Base-by-base conservation (phyloP, 495 filamentous ascomycete species). In the Aspergillus conjunctus region DNA sequence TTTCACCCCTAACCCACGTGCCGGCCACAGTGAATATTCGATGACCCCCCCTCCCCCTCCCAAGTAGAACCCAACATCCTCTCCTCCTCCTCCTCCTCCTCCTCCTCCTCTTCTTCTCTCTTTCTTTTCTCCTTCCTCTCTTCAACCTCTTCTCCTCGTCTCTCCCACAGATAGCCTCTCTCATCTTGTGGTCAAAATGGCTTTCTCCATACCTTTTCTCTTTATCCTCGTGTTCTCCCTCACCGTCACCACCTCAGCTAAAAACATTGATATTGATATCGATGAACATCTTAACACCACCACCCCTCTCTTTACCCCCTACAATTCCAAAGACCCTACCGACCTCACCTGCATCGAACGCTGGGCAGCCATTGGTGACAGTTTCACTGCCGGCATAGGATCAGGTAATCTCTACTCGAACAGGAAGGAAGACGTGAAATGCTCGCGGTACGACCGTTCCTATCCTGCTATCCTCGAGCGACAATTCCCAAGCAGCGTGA, bases 321-420 rank as follows among this genome's bases (percentile, higher is more conserved):
- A 14, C 8, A 41, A 41, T 1, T 4, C 6, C 37, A 41, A 41
- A 41, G 37, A 33, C 8, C 46, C 30, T 32, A 62, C 7, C 49
- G 65, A 72, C 51, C 65, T 71, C 21, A 12, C 46, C 39, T 74
- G 66, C 65, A 59, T 73, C 6, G 48, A 63, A 30, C 52, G 54
- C 1, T 74, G 66, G 68, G 72, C 68, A 4, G 72, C 72, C 18
- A 41, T 74, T 8, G 72, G 72, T 15, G 72, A 74, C 62, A 68
- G 65, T 44, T 74, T 61, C 54, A 74, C 68, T 7, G 70, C 72
- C 4, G 72, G 72, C 18, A 74, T 74, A 58, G 72, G 72, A 6
- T 59, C 68, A 14, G 72, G 72, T 11, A 22, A 51, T 9, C 37
- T 51, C 4, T 59, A 60, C 33, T 15, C 41, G 3, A 22, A 49